Evolutionary conservation across 2,329 filamentous ascomycete genomes (phyloP).

Genomic region (Tolypocladium nubicola): DNA sequence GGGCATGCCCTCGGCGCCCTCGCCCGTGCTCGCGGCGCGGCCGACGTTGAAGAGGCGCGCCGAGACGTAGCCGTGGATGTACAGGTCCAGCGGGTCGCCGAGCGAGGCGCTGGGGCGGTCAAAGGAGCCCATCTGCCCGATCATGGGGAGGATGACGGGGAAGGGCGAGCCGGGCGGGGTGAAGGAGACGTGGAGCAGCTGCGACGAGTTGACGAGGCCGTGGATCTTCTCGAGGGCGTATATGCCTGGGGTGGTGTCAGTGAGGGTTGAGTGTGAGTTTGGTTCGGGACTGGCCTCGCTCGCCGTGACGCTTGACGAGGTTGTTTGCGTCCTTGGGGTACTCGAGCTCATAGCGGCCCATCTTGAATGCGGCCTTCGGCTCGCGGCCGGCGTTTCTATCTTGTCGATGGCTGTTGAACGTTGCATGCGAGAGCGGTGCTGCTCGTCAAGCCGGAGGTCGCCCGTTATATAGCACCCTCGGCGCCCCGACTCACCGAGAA

Average conservation of each 20-base stretch:
- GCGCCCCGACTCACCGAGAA: background rate
- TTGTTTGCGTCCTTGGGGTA: slow-evolving; percentile 56
- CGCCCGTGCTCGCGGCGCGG: slow-evolving; percentile 7
- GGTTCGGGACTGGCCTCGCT: slow-evolving; percentile 41
- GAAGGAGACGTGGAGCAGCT: slow-evolving; percentile 74
- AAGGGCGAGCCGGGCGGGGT: slow-evolving; percentile 53
- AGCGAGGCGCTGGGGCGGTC: slow-evolving; percentile 46
- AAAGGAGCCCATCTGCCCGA: slow-evolving; percentile 71
- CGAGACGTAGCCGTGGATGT: slow-evolving; percentile 78
- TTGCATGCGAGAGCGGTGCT: background rate
- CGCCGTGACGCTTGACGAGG: slow-evolving; percentile 56
- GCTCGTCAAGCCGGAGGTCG: background rate
- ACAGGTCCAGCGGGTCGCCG: slow-evolving; percentile 60
- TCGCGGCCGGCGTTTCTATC: background rate
- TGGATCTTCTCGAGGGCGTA: slow-evolving; percentile 70
- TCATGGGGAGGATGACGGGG: slow-evolving; percentile 73
- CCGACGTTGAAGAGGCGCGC: slow-evolving; percentile 64
- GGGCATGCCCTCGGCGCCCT: slow-evolving; percentile 50
- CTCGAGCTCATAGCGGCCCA: slow-evolving; percentile 32
- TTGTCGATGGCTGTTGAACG: background rate
- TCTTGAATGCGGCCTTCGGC: slow-evolving; percentile 3
- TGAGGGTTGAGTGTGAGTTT: background rate
- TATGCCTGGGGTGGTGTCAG: slow-evolving; percentile 34
- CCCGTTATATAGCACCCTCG: background rate
- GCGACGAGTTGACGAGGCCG: slow-evolving; percentile 61